Conservation (phyloP, 495 filamentous ascomycete genomes). For the Evansstolkia leycettana region DNA sequence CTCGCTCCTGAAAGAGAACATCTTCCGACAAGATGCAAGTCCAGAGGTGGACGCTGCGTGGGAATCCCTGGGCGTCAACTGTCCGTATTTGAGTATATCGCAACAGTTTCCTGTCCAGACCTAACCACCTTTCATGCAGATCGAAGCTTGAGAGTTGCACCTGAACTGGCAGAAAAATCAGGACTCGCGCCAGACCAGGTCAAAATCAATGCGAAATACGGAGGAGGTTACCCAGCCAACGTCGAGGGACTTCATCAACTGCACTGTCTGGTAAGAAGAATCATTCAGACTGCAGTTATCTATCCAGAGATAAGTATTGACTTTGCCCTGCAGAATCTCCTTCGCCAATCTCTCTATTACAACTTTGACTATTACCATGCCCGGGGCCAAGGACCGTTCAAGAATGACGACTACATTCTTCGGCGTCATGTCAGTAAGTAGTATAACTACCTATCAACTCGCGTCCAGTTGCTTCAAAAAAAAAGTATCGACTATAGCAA, state of each 20-base stretch:
- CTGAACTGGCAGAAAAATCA: constrained; percentile 20
- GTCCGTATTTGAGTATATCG: constrained; percentile 10
- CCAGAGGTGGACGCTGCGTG: constrained; percentile 47
- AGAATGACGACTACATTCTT: constrained; percentile 36
- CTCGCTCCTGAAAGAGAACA: constrained; percentile 37
- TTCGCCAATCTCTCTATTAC: constrained; percentile 42
- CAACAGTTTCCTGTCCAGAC: too few relatives aligned
- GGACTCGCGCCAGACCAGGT: constrained; percentile 36
- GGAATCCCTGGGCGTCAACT: constrained; percentile 40
- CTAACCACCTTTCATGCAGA: constrained; percentile 13
- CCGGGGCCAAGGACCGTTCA: constrained; percentile 32
- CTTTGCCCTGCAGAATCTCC: constrained; percentile 27
- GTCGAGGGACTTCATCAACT: constrained; percentile 46
- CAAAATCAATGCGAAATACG: constrained; percentile 36
- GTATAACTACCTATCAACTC: background rate
- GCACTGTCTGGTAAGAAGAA: constrained; percentile 35
- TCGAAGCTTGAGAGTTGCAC: constrained; percentile 24
- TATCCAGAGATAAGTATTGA: background rate
- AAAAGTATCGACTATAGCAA: background rate
- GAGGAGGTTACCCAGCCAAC: constrained; percentile 41
- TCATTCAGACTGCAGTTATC: background rate
- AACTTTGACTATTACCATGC: constrained; percentile 45
- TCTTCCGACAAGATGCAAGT: constrained; percentile 36
- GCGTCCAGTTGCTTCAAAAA: background rate
- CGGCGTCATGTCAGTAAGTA: constrained; percentile 34